phyloP scores from a whole-genome alignment of 148 eudicot genomes.

The Polygonum maritimum region DNA sequence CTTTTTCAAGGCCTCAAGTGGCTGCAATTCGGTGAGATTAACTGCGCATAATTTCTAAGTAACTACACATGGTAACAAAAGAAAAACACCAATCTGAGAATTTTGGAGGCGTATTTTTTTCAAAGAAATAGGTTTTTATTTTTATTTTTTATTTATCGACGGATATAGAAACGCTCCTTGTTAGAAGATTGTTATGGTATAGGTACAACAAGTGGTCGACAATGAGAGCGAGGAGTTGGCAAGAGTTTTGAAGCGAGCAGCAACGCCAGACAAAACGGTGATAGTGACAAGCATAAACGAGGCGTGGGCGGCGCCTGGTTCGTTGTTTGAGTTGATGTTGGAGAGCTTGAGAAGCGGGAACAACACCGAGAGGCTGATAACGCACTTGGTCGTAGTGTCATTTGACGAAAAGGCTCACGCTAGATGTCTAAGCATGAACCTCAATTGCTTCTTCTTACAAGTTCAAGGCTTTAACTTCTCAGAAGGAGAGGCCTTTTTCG shows the following conservation, averaged over 20 bases:
- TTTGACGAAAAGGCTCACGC: background rate
- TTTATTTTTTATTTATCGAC: too few species aligned
- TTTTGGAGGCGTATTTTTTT: too few species aligned
- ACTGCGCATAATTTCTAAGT: background rate
- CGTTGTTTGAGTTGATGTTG: background rate
- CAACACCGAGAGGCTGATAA: background rate
- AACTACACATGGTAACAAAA: background rate
- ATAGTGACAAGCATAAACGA: background rate
- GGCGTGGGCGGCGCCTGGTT: background rate
- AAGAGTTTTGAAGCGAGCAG: background rate
- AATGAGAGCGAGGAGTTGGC: background rate
- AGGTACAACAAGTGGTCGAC: background rate
- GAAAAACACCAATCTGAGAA: too few species aligned
- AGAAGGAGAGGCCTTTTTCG: background rate
- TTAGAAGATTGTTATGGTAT: background rate
- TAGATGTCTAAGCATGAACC: background rate
- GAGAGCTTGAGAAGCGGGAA: conserved; percentile 8
- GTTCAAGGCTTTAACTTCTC: background rate
- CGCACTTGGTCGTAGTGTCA: conserved; percentile 1
- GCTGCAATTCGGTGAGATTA: background rate
- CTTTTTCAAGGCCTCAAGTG: background rate
- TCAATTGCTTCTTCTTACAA: background rate
- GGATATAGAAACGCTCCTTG: too few species aligned
- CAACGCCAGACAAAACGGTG: background rate
- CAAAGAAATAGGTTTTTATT: too few species aligned